These are phyloP conservation scores for Cryptosporidium baileyi DNA, from an alignment of 169 alveolate species.

Conservation along the genomic window DNA sequence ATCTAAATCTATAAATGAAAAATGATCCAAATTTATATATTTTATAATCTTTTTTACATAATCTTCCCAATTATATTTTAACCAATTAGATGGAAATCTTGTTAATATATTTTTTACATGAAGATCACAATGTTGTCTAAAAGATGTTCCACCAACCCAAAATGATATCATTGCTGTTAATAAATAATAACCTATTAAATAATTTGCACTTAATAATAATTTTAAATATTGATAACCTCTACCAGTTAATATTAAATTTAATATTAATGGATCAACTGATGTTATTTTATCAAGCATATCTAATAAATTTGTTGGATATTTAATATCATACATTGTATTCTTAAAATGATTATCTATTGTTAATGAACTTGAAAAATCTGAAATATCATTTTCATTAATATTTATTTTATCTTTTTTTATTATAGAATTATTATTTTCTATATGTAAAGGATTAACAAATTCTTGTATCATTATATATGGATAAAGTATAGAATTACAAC, in stretches of 20 bases:
- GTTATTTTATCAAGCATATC: background rate
- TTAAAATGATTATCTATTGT: background rate
- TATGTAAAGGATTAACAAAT: conserved; percentile 22
- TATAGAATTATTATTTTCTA: background rate
- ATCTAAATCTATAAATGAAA: conserved; percentile 25
- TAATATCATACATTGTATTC: conserved; percentile 9
- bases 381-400: background rate
- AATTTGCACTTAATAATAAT: background rate
- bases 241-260: conserved; percentile 3
- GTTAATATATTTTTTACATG: conserved; percentile 17
- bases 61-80: background rate
- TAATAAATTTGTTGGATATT: background rate
- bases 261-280: background rate
- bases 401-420: too few relatives aligned
- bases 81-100: conserved; percentile 39
- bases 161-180: background rate
- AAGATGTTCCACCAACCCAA: conserved; percentile 50
- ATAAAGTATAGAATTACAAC: conserved; percentile 7
- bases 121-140: conserved; percentile 56
- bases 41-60: background rate
- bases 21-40: conserved; percentile 9
- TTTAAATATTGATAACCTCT: conserved; percentile 8
- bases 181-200: background rate
- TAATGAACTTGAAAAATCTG: too few relatives aligned
- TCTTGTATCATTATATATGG: conserved; percentile 47